Conservation (phyloP, 768 basidiomycete genomes). For the Collybiopsis luxurians region DNA sequence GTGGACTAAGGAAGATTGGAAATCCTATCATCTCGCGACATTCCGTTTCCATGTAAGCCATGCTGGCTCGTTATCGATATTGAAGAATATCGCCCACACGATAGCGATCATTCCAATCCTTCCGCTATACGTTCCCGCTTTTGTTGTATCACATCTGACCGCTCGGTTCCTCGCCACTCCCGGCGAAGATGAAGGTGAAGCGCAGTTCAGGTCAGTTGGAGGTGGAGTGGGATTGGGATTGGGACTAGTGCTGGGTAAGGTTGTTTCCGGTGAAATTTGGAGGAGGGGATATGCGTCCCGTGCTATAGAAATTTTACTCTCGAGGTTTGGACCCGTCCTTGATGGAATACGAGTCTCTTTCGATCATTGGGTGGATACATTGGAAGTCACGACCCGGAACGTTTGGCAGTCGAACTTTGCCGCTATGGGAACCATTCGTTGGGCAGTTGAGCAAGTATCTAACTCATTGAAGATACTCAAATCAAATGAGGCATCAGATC, state of each 20-base stretch:
- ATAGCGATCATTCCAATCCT: constrained; percentile 41
- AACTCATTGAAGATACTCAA: no score
- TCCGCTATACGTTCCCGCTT: constrained; percentile 56
- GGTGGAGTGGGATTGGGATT: constrained; percentile 39
- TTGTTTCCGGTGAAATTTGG: background rate
- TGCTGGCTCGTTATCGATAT: constrained; percentile 20
- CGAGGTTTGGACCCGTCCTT: background rate
- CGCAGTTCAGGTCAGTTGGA: constrained; percentile 69
- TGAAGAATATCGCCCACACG: constrained; percentile 30
- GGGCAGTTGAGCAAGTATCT: no score
- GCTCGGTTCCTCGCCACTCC: constrained; percentile 38
- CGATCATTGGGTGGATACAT: background rate
- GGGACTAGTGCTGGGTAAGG: constrained; percentile 5
- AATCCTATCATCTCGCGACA: constrained; percentile 13
- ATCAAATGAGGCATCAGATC: background rate
- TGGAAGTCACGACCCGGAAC: no score
- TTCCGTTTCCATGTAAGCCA: constrained; percentile 6
- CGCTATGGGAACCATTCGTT: no score
- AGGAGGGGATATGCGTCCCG: background rate
- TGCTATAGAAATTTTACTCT: background rate
- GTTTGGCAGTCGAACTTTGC: no score
- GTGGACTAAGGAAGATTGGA: background rate
- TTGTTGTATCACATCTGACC: constrained; percentile 44
- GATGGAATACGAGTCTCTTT: background rate
- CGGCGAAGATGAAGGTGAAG: constrained; percentile 63